phyloP scores from a whole-genome alignment of 2,329 filamentous ascomycete genomes.

The Arthrinium puccinioides region DNA sequence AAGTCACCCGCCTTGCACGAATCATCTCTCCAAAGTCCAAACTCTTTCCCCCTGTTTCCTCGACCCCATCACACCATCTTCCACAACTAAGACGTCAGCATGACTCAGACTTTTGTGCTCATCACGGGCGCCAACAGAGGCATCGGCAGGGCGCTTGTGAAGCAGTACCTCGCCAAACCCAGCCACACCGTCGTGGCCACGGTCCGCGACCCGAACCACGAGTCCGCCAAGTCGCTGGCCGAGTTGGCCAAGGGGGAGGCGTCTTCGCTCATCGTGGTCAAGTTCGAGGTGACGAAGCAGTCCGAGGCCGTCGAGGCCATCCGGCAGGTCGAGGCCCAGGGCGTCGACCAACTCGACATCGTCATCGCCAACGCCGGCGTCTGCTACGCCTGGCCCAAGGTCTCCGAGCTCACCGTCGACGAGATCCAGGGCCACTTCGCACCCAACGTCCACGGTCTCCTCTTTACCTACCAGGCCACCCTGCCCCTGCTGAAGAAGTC shows the following conservation, averaged over 20 bases:
- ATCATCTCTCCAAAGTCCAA: too few species aligned
- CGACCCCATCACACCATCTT: too few species aligned
- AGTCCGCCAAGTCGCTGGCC: conserved; percentile 19
- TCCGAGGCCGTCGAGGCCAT: conserved; percentile 25
- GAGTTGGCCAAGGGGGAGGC: conserved; percentile 24
- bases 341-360: conserved; percentile 34
- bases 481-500: conserved; percentile 27
- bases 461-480: conserved; percentile 36
- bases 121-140: conserved; percentile 30
- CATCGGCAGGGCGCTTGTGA: conserved; percentile 25
- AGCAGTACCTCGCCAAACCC: conserved; percentile 34
- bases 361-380: conserved; percentile 46
- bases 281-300: conserved; percentile 29
- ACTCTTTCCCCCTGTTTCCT: too few species aligned
- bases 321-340: conserved; percentile 17
- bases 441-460: conserved; percentile 32
- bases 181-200: conserved; percentile 44
- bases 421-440: conserved; percentile 29
- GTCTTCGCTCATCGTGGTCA: conserved; percentile 30
- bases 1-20: too few species aligned
- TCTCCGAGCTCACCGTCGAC: conserved; percentile 24
- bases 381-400: conserved; percentile 20
- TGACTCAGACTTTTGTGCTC: conserved; percentile 20
- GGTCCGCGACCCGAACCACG: conserved; percentile 22
- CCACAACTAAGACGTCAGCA: too few species aligned